Base-by-base conservation (phyloP, 768 basidiomycete species). In the Boletus vermiculosoides region DNA sequence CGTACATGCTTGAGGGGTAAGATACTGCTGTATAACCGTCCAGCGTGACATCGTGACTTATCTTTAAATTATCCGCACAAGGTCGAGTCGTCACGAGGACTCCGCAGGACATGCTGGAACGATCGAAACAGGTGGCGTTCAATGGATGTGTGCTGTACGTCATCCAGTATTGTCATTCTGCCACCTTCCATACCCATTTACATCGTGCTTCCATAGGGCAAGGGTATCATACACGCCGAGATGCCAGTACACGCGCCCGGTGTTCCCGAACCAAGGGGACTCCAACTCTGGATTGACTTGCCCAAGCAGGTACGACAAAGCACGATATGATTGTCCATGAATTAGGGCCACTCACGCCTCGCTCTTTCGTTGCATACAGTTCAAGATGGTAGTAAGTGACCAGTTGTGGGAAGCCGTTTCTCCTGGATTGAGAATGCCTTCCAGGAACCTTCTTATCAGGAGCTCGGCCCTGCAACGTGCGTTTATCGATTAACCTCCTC, bases 111-210 rank as follows among this genome's bases (percentile, higher is more conserved):
- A 94, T 71, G 83, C 84, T 57, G 91, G 90, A 39, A 83, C 80
- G 18, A 89, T 92, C 51, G 72, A 82, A 40, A 68, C 86, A 10
- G 95, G 95, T 4, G 96, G 94, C 48, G 87, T 97, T 2, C 95
- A 98, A 67, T 97, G 94, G 92, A 96, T 96, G 94, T 86, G 82
- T 70, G 89, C 89, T 15, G 88, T 87, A 55, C 74, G 83, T 71
- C 34, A 50, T 51, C 51, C 41, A 42, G 28, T 40, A 13, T 36
- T 20, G 37, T 47, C 36, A 5, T 46, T 33, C 46, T 28, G 1
- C 30, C 18, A 1, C n/a, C n/a, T 60, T 44, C 37, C 53, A 45
- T 28, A 13, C 47, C 46, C 37, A 37, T 49, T 42, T n/a, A 42
- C 22, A n/a, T 41, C 40, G 8, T 36, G n/a, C 58, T 54, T 50